Evolutionary conservation across 768 basidiomycete species (phyloP), one percentile per base, ranked within the genome.

Genomic region (Rubroboletus pulcherrimus): DNA sequence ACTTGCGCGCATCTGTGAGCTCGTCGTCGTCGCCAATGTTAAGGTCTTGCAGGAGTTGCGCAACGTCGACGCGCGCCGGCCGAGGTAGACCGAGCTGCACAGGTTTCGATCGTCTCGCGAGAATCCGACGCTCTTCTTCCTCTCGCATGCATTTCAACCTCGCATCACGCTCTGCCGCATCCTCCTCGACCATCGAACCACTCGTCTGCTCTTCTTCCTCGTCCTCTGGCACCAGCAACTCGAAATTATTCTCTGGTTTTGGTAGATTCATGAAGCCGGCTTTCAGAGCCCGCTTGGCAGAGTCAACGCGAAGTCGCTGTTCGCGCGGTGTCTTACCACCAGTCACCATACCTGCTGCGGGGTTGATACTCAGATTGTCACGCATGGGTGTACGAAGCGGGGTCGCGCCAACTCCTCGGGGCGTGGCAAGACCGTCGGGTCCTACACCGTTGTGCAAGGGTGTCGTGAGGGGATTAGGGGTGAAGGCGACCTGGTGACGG

Each of bases 211-310:
- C 78, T 10, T 77, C 81, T 11, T 83, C 89, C 50, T 93, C 90
- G 17, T 93, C 90, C 61, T 96, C 95, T 3, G 91, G 92, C 9
- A 96, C 85, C 41, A 95, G 81, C 44, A 99, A 75, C 73, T 98
- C 95, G 63, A 98, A 98, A 71, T 98, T 96, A 70, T 98, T 98
- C 75, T 98, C 93, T 0, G 97, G 94, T 61, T 85, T 86, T 0
- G 97, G 97, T 15, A 99, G 77, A 57, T 71, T 85, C 73, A 80
- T 80, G 73, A 98, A 98, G 6, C 88, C 90, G 10, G 85, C 82
- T 62, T 88, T 80, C 49, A 98, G 79, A 1, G 88, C 84, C 38
- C 86, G 82, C 69, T 93, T 92, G 5, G 83, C 79, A 24, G 86
- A 82, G 53, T 78, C 78, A 14, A 73, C 69, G 29, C 81, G 86